Conservation (phyloP, 2,329 filamentous ascomycete species). For the Neonectria magnoliae region DNA sequence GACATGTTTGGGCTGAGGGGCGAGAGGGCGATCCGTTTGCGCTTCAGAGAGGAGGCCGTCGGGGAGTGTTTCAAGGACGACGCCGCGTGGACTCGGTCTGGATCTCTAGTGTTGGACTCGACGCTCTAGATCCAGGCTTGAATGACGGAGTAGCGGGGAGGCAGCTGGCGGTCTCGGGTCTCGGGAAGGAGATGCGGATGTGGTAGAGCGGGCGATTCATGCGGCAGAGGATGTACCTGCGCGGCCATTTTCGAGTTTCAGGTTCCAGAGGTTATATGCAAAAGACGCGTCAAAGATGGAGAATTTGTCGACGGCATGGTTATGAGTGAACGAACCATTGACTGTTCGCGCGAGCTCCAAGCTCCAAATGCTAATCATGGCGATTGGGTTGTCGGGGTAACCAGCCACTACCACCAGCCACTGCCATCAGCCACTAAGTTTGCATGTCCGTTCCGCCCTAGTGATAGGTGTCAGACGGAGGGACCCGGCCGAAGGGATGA, state of each 20-base stretch:
- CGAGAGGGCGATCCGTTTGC: not conserved
- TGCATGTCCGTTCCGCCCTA: too few relatives aligned
- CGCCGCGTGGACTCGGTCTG: not conserved
- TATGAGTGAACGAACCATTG: not conserved
- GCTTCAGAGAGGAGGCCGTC: not conserved
- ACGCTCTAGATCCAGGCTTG: constrained; percentile 1
- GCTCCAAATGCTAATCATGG: too few relatives aligned
- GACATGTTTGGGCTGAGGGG: not conserved
- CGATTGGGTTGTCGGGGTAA: not conserved
- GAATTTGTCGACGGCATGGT: not conserved
- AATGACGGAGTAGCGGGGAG: not conserved
- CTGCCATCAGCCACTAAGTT: too few relatives aligned
- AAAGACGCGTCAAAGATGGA: not conserved
- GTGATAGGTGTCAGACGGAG: too few relatives aligned
- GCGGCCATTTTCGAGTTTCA: not conserved
- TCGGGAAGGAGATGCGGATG: too few relatives aligned
- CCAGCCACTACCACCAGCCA: not conserved
- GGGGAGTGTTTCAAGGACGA: not conserved
- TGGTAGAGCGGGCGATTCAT: not conserved
- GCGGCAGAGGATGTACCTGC: not conserved
- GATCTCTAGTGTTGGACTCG: not conserved
- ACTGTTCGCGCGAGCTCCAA: too few relatives aligned
- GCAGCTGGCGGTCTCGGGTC: too few relatives aligned
- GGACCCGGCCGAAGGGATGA: too few relatives aligned
- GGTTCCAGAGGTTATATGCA: not conserved